Evolutionary conservation across 2,329 filamentous ascomycete genomes (phyloP), one percentile per base, ranked within the genome.

Genomic region (Paecilomyces sp.): DNA sequence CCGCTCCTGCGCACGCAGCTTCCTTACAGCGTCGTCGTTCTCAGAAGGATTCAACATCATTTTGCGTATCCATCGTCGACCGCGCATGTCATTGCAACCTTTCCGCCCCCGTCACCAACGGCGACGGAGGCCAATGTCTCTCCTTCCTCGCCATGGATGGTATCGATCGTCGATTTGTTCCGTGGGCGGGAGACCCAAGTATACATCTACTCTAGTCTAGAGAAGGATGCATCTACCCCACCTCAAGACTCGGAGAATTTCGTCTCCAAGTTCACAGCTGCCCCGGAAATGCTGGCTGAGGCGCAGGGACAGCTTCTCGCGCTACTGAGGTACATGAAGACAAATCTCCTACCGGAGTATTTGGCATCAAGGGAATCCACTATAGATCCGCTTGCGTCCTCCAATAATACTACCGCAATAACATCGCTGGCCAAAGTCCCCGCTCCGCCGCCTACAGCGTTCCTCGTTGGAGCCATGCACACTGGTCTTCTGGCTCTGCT

Each of bases 131-230:
- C 25, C 25, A 28, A 28, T 24, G 36, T n/a, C 18, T 22, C 36
- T 9, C 58, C 57, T 3, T 56, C 36, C 11, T 57, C 57, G 3
- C 72, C 73, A 50, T 79, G 77, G 77, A 67, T 78, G 47, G 73
- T 70, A 57, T 75, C 74, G 7, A 68, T 73, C 56, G 72, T 77
- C 55, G 76, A 79, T 67, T 66, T 79, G 4, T 67, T 67, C 57
- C 63, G 66, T 18, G 69, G 73, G 30, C 72, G 70, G 12, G 72
- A 77, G 58, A 78, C 76, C n/a, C 76, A 79, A 60, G 67, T 76
- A 22, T 68, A 72, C 65, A 30, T 76, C 18, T 79, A 76, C 59
- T 77, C 74, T 25, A 77, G 72, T 58, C 69, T 77, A 3, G 76
- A 79, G 63, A 63, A 61, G 25, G 63, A 65, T 30, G 57, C 57